These are phyloP conservation scores for Panaeolus cyanescens DNA, from an alignment of 768 basidiomycete genomes.

Conservation along the genomic window DNA sequence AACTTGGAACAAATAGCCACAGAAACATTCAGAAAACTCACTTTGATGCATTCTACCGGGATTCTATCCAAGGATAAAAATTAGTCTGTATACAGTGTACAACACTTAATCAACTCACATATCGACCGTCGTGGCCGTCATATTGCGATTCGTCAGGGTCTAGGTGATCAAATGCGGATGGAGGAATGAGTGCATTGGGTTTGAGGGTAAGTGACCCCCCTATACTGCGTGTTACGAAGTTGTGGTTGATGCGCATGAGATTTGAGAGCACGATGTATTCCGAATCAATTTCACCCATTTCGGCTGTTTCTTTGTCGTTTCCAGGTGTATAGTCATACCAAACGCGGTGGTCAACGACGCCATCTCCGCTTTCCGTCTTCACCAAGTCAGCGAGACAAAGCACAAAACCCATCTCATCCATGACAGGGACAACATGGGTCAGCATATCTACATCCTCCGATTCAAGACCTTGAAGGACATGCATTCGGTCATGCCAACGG, in stretches of 20 bases:
- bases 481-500: constrained; percentile 18
- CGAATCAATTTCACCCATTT: constrained; percentile 24
- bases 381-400: constrained; percentile 37
- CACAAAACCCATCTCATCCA: constrained; percentile 32
- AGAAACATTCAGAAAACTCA: constrained; percentile 17
- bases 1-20: too few species aligned
- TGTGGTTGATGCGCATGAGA: constrained; percentile 35
- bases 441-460: constrained; percentile 38
- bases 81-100: neutral
- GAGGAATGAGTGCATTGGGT: constrained; percentile 30
- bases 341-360: constrained; percentile 19
- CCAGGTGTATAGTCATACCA: constrained; percentile 20
- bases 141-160: constrained; percentile 37
- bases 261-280: constrained; percentile 21
- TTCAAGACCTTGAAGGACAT: constrained; percentile 30
- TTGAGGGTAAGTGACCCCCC: constrained; percentile 18
- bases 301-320: constrained; percentile 15
- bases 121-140: constrained; percentile 42
- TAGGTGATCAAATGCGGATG: constrained; percentile 31
- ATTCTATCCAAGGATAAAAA: constrained; percentile 14
- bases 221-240: constrained; percentile 15
- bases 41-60: constrained; percentile 32
- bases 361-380: constrained; percentile 22
- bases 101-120: constrained; percentile 25
- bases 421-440: constrained; percentile 28